Evolutionary conservation across 768 basidiomycete genomes (phyloP).

Genomic region (Mycena capillaripes): DNA sequence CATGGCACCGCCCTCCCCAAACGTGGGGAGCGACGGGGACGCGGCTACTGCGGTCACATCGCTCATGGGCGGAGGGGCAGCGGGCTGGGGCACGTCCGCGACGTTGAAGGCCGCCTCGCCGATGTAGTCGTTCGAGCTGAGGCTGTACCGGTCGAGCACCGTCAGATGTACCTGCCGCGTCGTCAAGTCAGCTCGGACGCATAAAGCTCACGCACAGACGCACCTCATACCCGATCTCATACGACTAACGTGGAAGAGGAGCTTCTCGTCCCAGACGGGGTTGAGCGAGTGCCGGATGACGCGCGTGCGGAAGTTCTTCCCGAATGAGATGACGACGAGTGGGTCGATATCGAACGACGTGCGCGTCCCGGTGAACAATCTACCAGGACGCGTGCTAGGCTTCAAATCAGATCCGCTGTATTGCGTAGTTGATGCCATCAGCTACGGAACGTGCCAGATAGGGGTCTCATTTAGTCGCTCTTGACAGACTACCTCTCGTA

Average conservation of each 20-base stretch:
- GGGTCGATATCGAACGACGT: constrained; percentile 98
- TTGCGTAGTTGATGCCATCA: too few relatives aligned
- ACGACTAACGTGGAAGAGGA: constrained; percentile 94
- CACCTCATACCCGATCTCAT: constrained; percentile 73
- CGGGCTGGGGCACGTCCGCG: constrained; percentile 73
- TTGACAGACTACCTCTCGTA: too few relatives aligned
- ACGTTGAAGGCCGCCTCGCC: constrained; percentile 84
- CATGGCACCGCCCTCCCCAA: not conserved
- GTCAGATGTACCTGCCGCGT: constrained; percentile 75
- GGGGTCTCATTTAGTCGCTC: too few relatives aligned
- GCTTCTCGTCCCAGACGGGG: constrained; percentile 95
- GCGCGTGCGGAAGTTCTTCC: constrained; percentile 96
- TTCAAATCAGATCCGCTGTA: too few relatives aligned
- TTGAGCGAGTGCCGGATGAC: constrained; percentile 87
- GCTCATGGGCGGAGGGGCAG: constrained; percentile 4
- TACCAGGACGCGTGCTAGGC: too few relatives aligned
- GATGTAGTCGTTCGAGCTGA: constrained; percentile 89
- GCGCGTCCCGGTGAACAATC: too few relatives aligned
- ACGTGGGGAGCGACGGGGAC: constrained; percentile 19
- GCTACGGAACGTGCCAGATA: too few relatives aligned
- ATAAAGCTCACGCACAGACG: not conserved
- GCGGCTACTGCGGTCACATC: not conserved
- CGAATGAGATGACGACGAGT: constrained; percentile 95
- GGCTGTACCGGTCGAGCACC: constrained; percentile 97
- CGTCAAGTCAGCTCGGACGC: not conserved